Base-by-base conservation (phyloP, 148 eudicot genomes). In the Euryodendron excelsum region DNA sequence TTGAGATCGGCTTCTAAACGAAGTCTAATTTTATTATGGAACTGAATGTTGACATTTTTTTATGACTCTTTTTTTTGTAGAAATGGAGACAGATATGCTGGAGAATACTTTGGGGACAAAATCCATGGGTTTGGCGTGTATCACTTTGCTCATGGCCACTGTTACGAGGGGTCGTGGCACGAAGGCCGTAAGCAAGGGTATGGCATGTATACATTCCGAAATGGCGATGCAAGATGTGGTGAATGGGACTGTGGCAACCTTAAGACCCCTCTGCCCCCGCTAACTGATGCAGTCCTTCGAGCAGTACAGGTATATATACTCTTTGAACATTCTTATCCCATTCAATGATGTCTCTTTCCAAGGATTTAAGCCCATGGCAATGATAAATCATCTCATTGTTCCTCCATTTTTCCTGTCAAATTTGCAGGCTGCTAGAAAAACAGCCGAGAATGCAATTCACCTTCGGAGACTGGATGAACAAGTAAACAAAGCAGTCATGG, bases 91-190 rank as follows among this genome's bases (percentile, higher is more conserved):
- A 81, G 90, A 81, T 95, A 93, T 71, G 97, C 93, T 0, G 99
- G 99, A 37, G 99, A 95, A 86, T 95, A 95, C 84, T 95, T 95
- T 47, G 97, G 91, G 21, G 99, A 95, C 84, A 91, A 90, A 75
- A 82, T 93, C 56, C 99, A 95, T 45, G 99, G 99, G 10, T 95
- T 91, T 79, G 99, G 99, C 18, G 92, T 93, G 17, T 95, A 95
- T 78, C 96, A 88, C 62, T 95, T 95, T 74, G 91, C 99, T 3
- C 91, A 93, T 60, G 93, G 96, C 11, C 99, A 95, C 60, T 82
- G 87, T 48, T 95, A 95, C 23, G 96, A 95, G 81, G 99, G 99
- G 0, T 91, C 96, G 3, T 95, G 99, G 99, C 99, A 95, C 9
- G 97, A 95, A 87, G 97, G 97, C 30, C 91, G 91, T 13, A 90